phyloP scores from a whole-genome alignment of 768 basidiomycete species.

The Chiua virens region DNA sequence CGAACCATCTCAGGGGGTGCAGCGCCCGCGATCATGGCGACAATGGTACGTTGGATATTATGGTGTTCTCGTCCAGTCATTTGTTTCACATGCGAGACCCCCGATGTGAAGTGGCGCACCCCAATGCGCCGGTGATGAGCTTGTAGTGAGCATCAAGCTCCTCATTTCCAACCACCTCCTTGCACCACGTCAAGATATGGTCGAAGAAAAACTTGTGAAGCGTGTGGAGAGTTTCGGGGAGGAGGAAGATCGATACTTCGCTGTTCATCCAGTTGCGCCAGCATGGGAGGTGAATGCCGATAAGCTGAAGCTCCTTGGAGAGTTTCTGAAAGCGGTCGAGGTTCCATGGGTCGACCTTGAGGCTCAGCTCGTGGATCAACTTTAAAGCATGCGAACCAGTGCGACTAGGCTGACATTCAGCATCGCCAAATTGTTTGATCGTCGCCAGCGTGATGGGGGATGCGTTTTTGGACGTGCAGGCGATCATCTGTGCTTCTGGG shows the following conservation, averaged over 20 bases:
- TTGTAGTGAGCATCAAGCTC: not conserved
- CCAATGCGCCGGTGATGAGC: constrained; percentile 14
- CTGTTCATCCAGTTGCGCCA: no score
- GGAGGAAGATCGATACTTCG: no score
- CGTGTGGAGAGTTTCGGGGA: not conserved
- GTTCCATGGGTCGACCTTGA: no score
- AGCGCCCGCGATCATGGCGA: constrained; percentile 9
- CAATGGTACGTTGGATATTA: constrained; percentile 36
- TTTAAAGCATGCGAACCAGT: no score
- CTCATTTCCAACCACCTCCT: not conserved
- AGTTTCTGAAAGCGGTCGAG: no score
- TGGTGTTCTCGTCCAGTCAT: constrained; percentile 41
- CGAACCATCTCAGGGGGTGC: not conserved
- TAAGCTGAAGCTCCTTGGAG: no score
- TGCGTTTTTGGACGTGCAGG: not conserved
- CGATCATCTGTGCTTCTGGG: not conserved
- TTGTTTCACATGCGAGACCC: constrained; percentile 40
- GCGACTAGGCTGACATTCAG: no score
- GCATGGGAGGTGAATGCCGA: no score
- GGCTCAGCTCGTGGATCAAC: no score
- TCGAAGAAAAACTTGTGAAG: no score
- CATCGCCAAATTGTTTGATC: no score
- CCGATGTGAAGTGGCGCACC: constrained; percentile 37
- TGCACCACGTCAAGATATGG: constrained; percentile 10
- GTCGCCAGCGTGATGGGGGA: not conserved